These are phyloP conservation scores for Wickerhamomyces ciferrii DNA, from an alignment of 805 yeast species.

Conservation along the genomic window DNA sequence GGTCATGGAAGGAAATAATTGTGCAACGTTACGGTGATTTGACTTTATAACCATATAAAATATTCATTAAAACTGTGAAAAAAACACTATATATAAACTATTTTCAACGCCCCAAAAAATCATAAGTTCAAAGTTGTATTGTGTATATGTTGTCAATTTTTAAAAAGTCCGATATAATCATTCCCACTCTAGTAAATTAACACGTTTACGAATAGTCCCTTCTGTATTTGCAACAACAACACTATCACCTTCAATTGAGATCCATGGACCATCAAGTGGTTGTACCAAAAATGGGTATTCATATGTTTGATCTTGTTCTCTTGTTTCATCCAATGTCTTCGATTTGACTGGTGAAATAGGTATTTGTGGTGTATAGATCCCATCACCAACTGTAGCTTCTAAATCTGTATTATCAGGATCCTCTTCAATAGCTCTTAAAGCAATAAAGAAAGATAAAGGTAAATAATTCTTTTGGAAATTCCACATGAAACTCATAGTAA, in stretches of 20 bases:
- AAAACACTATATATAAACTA: neutral
- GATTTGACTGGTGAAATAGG: conserved; percentile 17
- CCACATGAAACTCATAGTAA: conserved; percentile 64
- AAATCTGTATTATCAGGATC: conserved; percentile 26
- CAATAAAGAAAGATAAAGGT: conserved; percentile 82
- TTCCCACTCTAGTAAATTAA: conserved; percentile 39
- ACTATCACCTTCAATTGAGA: conserved; percentile 58
- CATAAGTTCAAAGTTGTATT: too few relatives aligned
- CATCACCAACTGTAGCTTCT: conserved; percentile 17
- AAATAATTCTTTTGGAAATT: conserved; percentile 76
- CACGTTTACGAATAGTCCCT: conserved; percentile 30
- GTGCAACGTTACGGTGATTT: neutral
- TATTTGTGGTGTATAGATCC: conserved; percentile 11
- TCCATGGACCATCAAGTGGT: conserved; percentile 81
- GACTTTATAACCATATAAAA: too few relatives aligned
- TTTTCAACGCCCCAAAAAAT: neutral
- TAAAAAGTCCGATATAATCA: conserved; percentile 7
- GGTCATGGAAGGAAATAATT: neutral
- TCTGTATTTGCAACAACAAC: conserved; percentile 42
- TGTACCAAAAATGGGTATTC: conserved; percentile 70
- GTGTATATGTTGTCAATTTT: too few relatives aligned
- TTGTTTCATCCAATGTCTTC: conserved; percentile 69
- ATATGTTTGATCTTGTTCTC: conserved; percentile 69
- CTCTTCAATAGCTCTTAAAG: conserved; percentile 71
- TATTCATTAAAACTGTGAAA: neutral